These are phyloP conservation scores for Aspergillus aculeatinus DNA, from an alignment of 2,329 filamentous ascomycete genomes.

Conservation along the genomic window DNA sequence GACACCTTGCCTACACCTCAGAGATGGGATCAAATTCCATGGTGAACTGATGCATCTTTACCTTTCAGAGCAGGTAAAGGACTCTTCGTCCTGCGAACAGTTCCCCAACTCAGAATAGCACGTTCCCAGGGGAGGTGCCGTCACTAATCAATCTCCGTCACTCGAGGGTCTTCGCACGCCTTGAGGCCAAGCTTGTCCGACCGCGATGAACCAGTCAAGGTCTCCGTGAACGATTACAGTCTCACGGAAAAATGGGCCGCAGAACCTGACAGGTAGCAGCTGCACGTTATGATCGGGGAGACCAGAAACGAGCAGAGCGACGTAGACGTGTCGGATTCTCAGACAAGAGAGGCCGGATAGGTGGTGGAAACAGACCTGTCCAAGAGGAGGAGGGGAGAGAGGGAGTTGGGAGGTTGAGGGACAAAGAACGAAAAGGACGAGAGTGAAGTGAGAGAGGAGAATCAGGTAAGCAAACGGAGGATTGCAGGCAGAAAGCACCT, in stretches of 20 bases:
- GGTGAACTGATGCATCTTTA: conserved; percentile 33
- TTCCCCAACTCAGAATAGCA: conserved; percentile 19
- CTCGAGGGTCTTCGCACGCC: conserved; percentile 27
- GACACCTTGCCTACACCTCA: conserved; percentile 13
- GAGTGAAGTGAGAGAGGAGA: conserved; percentile 12
- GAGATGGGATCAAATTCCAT: conserved; percentile 22
- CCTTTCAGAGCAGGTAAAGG: conserved; percentile 29
- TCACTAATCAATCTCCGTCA: neutral
- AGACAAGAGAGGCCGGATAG: conserved; percentile 29
- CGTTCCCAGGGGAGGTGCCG: neutral
- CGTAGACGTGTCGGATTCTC: conserved; percentile 27
- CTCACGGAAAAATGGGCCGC: conserved; percentile 35
- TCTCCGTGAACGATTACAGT: conserved; percentile 34
- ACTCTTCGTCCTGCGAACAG: conserved; percentile 19
- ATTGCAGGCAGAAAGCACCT: conserved; percentile 9
- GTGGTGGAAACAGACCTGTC: conserved; percentile 5
- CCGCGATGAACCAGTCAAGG: conserved; percentile 43
- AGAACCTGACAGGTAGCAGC: conserved; percentile 29
- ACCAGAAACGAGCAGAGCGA: conserved; percentile 23
- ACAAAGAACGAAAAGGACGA: conserved; percentile 15
- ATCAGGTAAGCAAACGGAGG: conserved; percentile 18
- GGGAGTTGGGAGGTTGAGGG: conserved; percentile 11
- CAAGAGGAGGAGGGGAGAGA: conserved; percentile 4
- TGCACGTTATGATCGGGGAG: conserved; percentile 22
- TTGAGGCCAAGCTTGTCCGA: conserved; percentile 34